Base-by-base conservation (phyloP, 345 rosid species). In the Rhodamnia argentea region DNA sequence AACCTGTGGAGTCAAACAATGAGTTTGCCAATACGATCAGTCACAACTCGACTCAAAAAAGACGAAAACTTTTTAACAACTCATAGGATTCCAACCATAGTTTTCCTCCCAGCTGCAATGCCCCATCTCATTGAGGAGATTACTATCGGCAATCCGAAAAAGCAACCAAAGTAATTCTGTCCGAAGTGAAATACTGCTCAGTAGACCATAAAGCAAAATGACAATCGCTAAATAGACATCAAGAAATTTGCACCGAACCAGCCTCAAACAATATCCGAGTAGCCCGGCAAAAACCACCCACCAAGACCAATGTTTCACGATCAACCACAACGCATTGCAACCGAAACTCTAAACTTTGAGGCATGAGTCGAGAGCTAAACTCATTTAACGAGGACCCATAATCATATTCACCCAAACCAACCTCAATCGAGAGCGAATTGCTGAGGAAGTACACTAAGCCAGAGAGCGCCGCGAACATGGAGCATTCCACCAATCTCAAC, bases 121-220 rank as follows among this genome's bases (percentile, higher is more conserved):
- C 96, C 94, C 99, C 99, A 95, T 89, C 99, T 93, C 91, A 96
- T 88, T 3, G 97, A 96, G 84, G 99, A 91, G 83, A 97, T 90
- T 85, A 97, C 99, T 26, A 95, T 92, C 13, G 98, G 99, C 92
- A 97, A 86, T 11, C 98, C 90, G 88, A 97, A 97, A 89, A 97
- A 96, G 87, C 99, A 95, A 44, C 99, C 99, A 83, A 97, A 97
- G 93, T 97, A 97, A 89, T 93, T 97, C 98, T 97, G 97, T 84
- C 8, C 55, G 83, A 82, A 88, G 87, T 4, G 23, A 59, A 54
- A 85, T 32, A 13, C 62, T 20, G 70, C 53, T 62, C 52, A 85
- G 83, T 10, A 22, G 29, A 26, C 47, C 83, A 70, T 22, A 70
- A 8, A 32, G 78, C 78, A 18, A 32, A 16, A 23, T 56, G 59